A percentile compares a stretch with the other conserved stretches of the same genome.
These are phyloP conservation scores for Curvularia lunata DNA, from an alignment of 2,329 filamentous ascomycete genomes.

Conservation along the genomic window DNA sequence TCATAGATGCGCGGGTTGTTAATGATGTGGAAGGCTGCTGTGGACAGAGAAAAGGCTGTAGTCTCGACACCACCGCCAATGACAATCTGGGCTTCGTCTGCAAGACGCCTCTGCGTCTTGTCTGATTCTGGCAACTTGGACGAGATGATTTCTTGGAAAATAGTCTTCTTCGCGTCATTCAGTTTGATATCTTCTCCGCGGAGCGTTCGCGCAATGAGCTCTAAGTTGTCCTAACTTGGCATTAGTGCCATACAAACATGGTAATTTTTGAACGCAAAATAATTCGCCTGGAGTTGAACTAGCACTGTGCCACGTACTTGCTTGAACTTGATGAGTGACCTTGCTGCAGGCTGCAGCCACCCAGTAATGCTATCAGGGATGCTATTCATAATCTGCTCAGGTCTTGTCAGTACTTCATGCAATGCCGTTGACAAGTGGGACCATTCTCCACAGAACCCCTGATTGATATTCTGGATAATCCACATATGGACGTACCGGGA, in stretches of 20 bases:
- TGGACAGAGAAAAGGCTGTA: conserved; percentile 42
- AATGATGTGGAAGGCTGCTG: conserved; percentile 44
- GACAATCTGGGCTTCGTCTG: conserved; percentile 49
- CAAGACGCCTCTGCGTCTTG: conserved; percentile 48
- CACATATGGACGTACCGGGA: conserved; percentile 30
- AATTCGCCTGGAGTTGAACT: not conserved
- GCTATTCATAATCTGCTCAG: conserved; percentile 41
- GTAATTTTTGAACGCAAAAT: not conserved
- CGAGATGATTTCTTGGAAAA: conserved; percentile 44
- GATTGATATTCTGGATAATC: not conserved
- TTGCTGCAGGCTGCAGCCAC: conserved; percentile 42
- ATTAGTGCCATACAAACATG: not conserved
- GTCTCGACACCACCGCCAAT: conserved; percentile 51
- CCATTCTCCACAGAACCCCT: not conserved
- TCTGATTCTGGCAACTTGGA: conserved; percentile 42
- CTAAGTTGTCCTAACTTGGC: conserved; percentile 6
- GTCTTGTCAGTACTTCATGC: not conserved
- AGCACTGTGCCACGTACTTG: conserved; percentile 25
- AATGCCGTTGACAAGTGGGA: not conserved
- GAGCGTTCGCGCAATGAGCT: conserved; percentile 36
- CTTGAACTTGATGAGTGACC: conserved; percentile 41
- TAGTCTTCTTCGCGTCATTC: conserved; percentile 43
- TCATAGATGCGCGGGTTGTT: conserved; percentile 39
- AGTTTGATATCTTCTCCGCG: conserved; percentile 37
- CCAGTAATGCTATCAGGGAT: conserved; percentile 40